Evolutionary conservation across 1,139 yeast genomes (phyloP).

Genomic region (Wickerhamomyces sp.): DNA sequence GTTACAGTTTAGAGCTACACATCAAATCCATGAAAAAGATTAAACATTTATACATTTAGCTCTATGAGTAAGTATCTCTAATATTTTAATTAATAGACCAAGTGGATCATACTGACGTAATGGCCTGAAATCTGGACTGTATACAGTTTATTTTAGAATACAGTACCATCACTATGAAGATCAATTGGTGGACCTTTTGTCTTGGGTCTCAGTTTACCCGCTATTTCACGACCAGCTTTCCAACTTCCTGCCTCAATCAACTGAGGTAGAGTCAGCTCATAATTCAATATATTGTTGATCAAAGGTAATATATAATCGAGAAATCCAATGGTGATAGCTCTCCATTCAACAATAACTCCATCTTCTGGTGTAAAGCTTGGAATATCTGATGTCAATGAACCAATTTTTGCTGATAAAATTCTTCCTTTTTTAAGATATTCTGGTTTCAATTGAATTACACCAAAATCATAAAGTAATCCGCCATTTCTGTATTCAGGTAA

Average conservation of each 20-base stretch:
- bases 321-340: slow-evolving; percentile 52
- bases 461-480: slow-evolving; percentile 52
- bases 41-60: too few relatives aligned
- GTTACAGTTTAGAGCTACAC: too few relatives aligned
- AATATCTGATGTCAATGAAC: slow-evolving; percentile 26
- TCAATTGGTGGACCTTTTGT: slow-evolving; percentile 59
- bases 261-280: slow-evolving; percentile 43
- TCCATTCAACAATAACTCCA: slow-evolving; percentile 62
- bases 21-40: too few relatives aligned
- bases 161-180: slow-evolving; percentile 54
- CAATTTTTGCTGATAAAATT: slow-evolving; percentile 25
- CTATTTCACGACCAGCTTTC: slow-evolving; percentile 58
- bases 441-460: slow-evolving; percentile 41
- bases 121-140: too few relatives aligned
- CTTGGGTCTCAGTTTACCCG: slow-evolving; percentile 40
- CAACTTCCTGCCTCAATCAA: slow-evolving; percentile 61
- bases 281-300: slow-evolving; percentile 39
- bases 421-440: slow-evolving; percentile 33
- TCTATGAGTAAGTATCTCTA: too few relatives aligned
- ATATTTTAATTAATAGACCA: too few relatives aligned
- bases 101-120: too few relatives aligned
- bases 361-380: slow-evolving; percentile 49
- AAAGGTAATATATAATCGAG: slow-evolving; percentile 45
- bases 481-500: slow-evolving; percentile 64
- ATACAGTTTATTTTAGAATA: too few relatives aligned